phyloP scores from a whole-genome alignment of 2,329 filamentous ascomycete species.

The Fusarium nematophilum region DNA sequence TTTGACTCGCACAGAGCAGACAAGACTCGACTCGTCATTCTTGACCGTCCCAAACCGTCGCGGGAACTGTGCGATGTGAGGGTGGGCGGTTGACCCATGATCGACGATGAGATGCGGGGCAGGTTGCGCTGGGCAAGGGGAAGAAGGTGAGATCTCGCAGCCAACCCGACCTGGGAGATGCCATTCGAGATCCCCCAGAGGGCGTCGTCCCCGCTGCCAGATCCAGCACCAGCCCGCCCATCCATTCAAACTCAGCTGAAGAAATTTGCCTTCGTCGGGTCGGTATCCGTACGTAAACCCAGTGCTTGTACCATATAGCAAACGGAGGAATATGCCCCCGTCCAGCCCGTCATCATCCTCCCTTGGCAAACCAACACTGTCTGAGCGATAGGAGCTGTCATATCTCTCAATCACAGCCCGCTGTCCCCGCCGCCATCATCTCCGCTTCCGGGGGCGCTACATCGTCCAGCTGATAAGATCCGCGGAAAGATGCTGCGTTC shows the following conservation, averaged over 20 bases:
- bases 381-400: slow-evolving; percentile 31
- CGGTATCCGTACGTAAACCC: too few relatives aligned
- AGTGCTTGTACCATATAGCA: too few relatives aligned
- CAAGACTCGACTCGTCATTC: slow-evolving; percentile 30
- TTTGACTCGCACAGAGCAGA: too few relatives aligned
- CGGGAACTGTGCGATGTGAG: slow-evolving; percentile 27
- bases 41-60: slow-evolving; percentile 15
- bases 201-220: slow-evolving; percentile 13
- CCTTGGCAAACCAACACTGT: slow-evolving; percentile 12
- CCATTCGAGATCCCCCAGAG: slow-evolving; percentile 14
- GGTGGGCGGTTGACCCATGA: slow-evolving; percentile 20
- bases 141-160: slow-evolving; percentile 35
- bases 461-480: not conserved
- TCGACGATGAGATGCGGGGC: slow-evolving; percentile 35
- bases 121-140: slow-evolving; percentile 23
- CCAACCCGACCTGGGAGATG: slow-evolving; percentile 5
- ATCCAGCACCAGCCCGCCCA: slow-evolving; percentile 22
- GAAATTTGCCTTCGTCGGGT: not conserved
- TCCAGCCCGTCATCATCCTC: slow-evolving; percentile 5
- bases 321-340: too few relatives aligned
- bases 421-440: not conserved
- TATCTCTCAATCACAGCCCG: slow-evolving; percentile 9
- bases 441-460: not conserved
- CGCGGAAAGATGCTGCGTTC: not conserved
- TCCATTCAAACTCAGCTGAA: not conserved